phyloP scores from a whole-genome alignment of 1,284 basidiomycete species.

The Vanrija sp. region DNA sequence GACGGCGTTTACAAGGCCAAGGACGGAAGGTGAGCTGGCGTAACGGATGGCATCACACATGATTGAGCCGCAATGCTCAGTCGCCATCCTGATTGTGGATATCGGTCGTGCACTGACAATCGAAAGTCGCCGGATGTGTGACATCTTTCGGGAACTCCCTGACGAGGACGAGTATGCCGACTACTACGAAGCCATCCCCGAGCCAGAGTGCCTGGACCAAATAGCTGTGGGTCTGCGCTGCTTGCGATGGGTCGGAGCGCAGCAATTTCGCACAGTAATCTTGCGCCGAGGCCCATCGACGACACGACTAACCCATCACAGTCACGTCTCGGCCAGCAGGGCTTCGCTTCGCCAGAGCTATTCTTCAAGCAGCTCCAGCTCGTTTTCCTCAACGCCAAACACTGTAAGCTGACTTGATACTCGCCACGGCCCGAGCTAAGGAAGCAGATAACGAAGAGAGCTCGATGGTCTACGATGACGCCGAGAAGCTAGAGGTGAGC shows the following conservation, averaged over 20 bases:
- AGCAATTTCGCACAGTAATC: neutral
- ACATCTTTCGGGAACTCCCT: constrained; percentile 42
- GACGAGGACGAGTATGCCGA: constrained; percentile 37
- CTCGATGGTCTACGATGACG: constrained; percentile 42
- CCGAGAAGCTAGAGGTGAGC: constrained; percentile 39
- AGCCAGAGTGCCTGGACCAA: constrained; percentile 45
- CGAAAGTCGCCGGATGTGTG: constrained; percentile 30
- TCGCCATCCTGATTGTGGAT: neutral
- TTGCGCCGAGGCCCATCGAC: neutral
- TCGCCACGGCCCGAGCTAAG: neutral
- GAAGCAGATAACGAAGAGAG: constrained; percentile 44
- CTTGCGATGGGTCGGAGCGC: neutral
- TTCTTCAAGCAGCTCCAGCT: constrained; percentile 47
- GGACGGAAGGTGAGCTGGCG: constrained; percentile 33
- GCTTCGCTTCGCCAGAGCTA: constrained; percentile 33
- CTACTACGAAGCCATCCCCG: constrained; percentile 47
- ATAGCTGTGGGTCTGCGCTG: constrained; percentile 34
- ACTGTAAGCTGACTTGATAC: constrained; percentile 33
- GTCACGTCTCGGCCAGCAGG: constrained; percentile 29
- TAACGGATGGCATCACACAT: neutral
- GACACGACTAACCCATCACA: constrained; percentile 6
- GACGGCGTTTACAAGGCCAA: constrained; percentile 39
- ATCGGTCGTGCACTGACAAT: neutral
- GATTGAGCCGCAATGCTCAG: too few relatives aligned
- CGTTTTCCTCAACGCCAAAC: constrained; percentile 48